Base-by-base conservation (phyloP, 352 stramenopile species). In the Phytopythium oedochilum region DNA sequence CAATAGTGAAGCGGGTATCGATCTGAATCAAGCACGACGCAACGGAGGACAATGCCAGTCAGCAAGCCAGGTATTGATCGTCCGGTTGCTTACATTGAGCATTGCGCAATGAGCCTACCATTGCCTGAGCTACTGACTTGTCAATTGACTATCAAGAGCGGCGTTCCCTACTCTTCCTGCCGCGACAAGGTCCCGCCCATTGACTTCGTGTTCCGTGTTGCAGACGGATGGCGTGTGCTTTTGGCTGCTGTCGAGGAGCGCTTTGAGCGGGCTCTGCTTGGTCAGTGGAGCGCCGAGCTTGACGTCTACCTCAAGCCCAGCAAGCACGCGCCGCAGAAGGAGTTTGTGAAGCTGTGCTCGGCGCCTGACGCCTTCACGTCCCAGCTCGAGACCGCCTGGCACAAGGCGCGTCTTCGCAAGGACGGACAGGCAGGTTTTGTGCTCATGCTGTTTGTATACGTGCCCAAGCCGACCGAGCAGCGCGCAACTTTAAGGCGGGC, bases 371-470 rank as follows among this genome's bases (percentile, higher is more conserved):
- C 40, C 5, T 46, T 46, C 15, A 7, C n/a, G 3, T 8, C 12
- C 3, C 58, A 64, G 40, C 48, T 61, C 3, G 6, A 61, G 1
- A 40, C 20, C 15, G 22, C 28, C 12, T 61, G 59, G 38, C 31
- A 43, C 23, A 60, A 34, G 32, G 43, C 57, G 47, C 32, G 44
- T 15, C 43, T 55, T 44, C 50, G 57, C 7, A 26, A 45, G 14
- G 18, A 53, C 8, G 58, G 52, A 7, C 58, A 64, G 12, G 40
- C 29, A 43, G 45, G 50, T 11, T 59, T 64, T 42, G 28, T 53
- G 29, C 51, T 57, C 20, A 47, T 53, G 51, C 28, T 55, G 3
- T 63, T 63, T 46, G 51, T 59, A 11, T 64, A 64, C 43, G 46
- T 60, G 22, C 51, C 44, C 17, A 59, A n/a, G 25, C 3, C 36